Evolutionary conservation across 2,329 filamentous ascomycete genomes (phyloP), one percentile per base, ranked within the genome.

Genomic region (Beauveria asiatica): DNA sequence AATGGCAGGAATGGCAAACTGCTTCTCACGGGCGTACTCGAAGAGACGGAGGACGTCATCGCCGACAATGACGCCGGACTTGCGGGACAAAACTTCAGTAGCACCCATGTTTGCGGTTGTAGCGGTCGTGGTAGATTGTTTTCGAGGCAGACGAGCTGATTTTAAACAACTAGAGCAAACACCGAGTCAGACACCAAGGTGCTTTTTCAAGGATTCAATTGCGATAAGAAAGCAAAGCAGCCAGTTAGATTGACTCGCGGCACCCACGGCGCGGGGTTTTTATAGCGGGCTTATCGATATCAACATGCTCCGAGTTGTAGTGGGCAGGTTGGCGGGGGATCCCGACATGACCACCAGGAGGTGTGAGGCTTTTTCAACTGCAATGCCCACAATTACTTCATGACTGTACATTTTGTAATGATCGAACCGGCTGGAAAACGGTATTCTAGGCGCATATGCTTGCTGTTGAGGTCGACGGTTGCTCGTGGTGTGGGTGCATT

Each of bases 1-100:
- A 75, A 92, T 86, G 72, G 90, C 90, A 63, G 90, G 92, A 69
- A 97, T 91, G 70, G 92, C 92, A 72, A 92, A 96, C 66, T 88
- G 80, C 73, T 96, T 83, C 81, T 94, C 83, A 75, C 92, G 88
- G 67, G 90, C 90, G 77, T 97, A 90, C 78, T 92, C 83, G 81
- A 97, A 96, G 71, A 96, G 89, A 69, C 74, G 76, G 62, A 79
- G 73, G 64, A 81, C 78, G 69, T 81, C 79, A 66, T 81, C 78
- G 67, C 79, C 79, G 65, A 80, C 78, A 71, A 81, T 80, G 73
- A 81, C 79, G 66, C 79, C 79, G 63, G 78, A 68, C 76, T 81
- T 80, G 67, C 79, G 76, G 71, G 74, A 79, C 64, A 81, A 72
- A 64, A 78, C 76, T 65, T 74, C 73, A 59, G 67, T 68, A 60